Base-by-base conservation (phyloP, 2,329 filamentous ascomycete species). In the Ilyonectria destructans region DNA sequence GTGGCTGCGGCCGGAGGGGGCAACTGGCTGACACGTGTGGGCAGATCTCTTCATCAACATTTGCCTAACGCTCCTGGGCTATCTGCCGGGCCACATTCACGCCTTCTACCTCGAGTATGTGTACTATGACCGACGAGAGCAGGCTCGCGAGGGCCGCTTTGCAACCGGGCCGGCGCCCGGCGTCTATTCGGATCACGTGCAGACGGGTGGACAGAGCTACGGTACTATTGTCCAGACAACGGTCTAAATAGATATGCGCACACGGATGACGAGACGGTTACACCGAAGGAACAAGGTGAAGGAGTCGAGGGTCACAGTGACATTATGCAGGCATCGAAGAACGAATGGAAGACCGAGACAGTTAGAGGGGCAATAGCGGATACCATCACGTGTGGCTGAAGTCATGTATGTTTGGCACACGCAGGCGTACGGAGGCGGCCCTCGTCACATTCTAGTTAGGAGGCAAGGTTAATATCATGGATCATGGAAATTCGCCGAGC, bases 21-120 rank as follows among this genome's bases (percentile, higher is more conserved):
- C n/a, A 23, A 13, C 10, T 69, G 21, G 55, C 69, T 76, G 45
- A 77, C 63, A 9, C 62, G 31, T 52, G 33, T 26, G 21, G 48
- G 80, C 82, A 74, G 91, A 93, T 75, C 80, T 93, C 37, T 83
- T 90, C 59, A 88, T 93, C 81, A 93, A 93, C 78, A 87, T 93
- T 74, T 85, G 88, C 72, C 81, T 93, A 69, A 93, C 91, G 0
- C 74, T 92, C 31, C 85, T 92, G 23, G 90, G 90, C n/a, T 93
- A 91, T 79, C 81, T 96, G 58, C 93, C 93, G 0, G 94, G 93
- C 8, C 91, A 94, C 73, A 88, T 96, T 48, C 91, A 95, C 78
- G 93, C 93, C 49, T 95, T 95, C 80, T 96, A 95, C 79, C 73
- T 94, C 69, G 90, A 95, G 81, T 97, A 95, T 79, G 85, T 97